These are phyloP conservation scores for Punica granatum DNA, from an alignment of 345 rosid genomes.

Conservation along the genomic window DNA sequence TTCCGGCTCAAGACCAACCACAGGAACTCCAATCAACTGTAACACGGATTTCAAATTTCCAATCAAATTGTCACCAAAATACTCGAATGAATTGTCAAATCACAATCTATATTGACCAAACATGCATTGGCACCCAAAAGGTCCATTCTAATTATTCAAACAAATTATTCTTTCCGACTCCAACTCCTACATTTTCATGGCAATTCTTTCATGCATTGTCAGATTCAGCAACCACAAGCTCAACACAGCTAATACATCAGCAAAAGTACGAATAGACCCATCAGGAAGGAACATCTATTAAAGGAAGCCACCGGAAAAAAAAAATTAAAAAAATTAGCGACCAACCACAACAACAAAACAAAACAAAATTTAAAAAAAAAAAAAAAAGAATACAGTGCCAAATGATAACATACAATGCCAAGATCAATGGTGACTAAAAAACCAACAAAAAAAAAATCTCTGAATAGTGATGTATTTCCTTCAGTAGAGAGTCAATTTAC, in stretches of 20 bases:
- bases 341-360: too few relatives aligned
- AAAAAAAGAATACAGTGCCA: not conserved
- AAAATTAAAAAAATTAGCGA: too few relatives aligned
- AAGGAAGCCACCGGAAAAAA: not conserved
- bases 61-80: not conserved
- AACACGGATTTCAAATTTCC: conserved; percentile 8
- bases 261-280: not conserved
- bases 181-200: not conserved
- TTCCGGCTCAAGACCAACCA: conserved; percentile 70
- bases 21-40: conserved; percentile 72
- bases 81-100: not conserved
- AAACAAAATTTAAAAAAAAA: too few relatives aligned
- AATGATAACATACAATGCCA: not conserved
- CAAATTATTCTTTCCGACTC: not conserved
- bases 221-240: not conserved
- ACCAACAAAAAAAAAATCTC: not conserved
- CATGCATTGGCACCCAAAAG: not conserved
- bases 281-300: not conserved
- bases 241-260: not conserved
- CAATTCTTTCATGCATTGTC: not conserved
- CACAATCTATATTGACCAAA: not conserved
- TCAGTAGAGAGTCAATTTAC: not conserved
- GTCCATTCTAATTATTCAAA: not conserved
- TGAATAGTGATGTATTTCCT: not conserved
- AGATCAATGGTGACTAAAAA: not conserved